Percentiles rank a stretch among this genome's conserved stretches.
phyloP scores from a whole-genome alignment of 179 eudicot genomes.

The Kewa caespitosa region DNA sequence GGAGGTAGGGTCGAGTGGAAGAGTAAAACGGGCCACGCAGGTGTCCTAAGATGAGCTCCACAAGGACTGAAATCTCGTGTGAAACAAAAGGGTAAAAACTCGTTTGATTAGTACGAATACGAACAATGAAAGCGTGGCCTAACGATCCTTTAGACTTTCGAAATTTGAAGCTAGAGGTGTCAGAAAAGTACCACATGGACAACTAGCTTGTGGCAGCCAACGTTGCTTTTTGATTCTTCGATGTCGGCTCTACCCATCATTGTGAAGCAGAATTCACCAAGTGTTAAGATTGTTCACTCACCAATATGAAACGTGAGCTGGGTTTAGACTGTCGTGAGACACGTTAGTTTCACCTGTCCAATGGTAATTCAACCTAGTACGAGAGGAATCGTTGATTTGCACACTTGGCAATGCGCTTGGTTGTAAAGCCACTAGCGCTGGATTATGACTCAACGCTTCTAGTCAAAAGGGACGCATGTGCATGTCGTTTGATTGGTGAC shows the following conservation, averaged over 20 bases:
- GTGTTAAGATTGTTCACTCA: background rate
- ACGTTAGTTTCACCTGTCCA: background rate
- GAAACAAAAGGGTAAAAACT: too few relatives aligned
- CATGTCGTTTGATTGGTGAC: background rate
- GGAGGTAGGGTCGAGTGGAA: too few relatives aligned
- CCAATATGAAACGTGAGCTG: background rate
- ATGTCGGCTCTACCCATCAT: background rate
- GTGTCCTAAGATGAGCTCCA: too few relatives aligned
- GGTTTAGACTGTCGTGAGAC: background rate
- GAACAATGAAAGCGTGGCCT: constrained; percentile 89
- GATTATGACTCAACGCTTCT: background rate
- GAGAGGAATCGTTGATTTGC: background rate
- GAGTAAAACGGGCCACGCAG: too few relatives aligned
- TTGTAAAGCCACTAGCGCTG: background rate
- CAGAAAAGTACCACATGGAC: too few relatives aligned
- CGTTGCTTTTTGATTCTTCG: too few relatives aligned
- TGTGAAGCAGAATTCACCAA: background rate
- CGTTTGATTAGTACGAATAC: constrained; percentile 88
- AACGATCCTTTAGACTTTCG: constrained; percentile 84
- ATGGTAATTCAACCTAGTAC: background rate
- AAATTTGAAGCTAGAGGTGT: constrained; percentile 87
- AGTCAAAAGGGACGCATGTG: background rate
- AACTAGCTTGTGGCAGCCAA: too few relatives aligned
- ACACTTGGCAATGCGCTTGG: background rate
- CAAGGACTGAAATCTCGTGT: too few relatives aligned